Base-by-base conservation (phyloP, 148 eudicot genomes). In the Persicaria tinctoria region DNA sequence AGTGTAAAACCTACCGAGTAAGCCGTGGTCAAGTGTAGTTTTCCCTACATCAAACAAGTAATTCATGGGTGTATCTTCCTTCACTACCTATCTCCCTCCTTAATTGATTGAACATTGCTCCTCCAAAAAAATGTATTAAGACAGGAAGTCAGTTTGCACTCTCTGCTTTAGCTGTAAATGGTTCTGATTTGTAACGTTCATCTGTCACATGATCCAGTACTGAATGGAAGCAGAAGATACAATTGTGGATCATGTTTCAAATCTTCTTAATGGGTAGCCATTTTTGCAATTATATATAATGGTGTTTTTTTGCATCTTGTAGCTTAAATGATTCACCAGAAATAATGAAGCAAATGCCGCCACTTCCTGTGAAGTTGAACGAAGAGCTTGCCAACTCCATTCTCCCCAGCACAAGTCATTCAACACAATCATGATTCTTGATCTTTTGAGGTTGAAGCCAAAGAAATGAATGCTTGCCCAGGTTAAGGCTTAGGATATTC, bases 311-410 rank as follows among this genome's bases (percentile, higher is more conserved):
- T n/a, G 64, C 27, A 59, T 17, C 38, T 18, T 20, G 64, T 59
- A 94, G 96, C 82, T 79, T 90, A 79, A 85, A 78, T 62, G 96
- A 94, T 69, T 80, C 80, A 70, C 97, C 98, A 5, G 98, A 94
- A 78, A 86, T 87, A 73, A 92, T 94, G 98, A 90, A 85, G 83
- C 97, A 89, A 83, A 92, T 94, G 98, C 98, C 98, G 11, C 96
- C 96, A 0, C 85, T 94, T 46, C 96, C 97, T 10, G 92, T 92
- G 79, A 89, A 90, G 85, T 78, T 94, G 82, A 89, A 94, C 23
- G 97, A 92, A 81, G 98, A 94, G 51, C 89, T 94, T 27, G 90
- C 88, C 11, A 85, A 74, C 75, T 79, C 87, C 73, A 82, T 94
- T 82, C 93, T 94, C 64, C 90, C 89, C 55, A 78, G 73, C 70